phyloP scores from a whole-genome alignment of 352 stramenopile genomes.

The Discostella stelligera region DNA sequence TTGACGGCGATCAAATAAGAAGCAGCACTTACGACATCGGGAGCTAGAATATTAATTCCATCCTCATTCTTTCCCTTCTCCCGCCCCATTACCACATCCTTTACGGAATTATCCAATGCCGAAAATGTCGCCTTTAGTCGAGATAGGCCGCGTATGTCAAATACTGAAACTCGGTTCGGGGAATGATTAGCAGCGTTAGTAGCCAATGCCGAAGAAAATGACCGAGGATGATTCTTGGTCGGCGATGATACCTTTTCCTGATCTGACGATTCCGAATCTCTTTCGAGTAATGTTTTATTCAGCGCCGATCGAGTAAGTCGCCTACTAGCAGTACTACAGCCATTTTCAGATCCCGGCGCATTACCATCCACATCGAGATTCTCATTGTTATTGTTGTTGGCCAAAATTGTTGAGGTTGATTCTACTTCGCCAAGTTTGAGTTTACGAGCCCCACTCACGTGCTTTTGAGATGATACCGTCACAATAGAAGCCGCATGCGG shows the following conservation, averaged over 20 bases:
- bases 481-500: background rate
- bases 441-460: constrained; percentile 9
- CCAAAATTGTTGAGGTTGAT: background rate
- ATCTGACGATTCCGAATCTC: constrained; percentile 25
- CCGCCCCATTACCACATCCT: constrained; percentile 38
- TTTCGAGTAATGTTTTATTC: constrained; percentile 49
- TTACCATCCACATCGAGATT: constrained; percentile 4
- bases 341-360: background rate
- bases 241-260: constrained; percentile 6
- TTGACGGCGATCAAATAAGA: constrained; percentile 1
- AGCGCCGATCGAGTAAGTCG: constrained; percentile 72
- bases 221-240: constrained; percentile 16
- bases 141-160: constrained; percentile 70
- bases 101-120: constrained; percentile 68
- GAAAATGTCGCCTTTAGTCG: constrained; percentile 72
- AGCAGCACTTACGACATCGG: constrained; percentile 19
- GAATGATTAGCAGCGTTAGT: background rate
- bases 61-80: constrained; percentile 29
- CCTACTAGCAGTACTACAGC: constrained; percentile 8
- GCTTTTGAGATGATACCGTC: background rate
- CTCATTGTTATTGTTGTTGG: background rate
- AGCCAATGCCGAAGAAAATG: background rate
- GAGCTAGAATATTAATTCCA: constrained; percentile 43
- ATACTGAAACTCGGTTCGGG: constrained; percentile 54
- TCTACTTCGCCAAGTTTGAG: constrained; percentile 12